These are phyloP conservation scores for Megacollybia marginata DNA, from an alignment of 768 basidiomycete species.

Conservation along the genomic window DNA sequence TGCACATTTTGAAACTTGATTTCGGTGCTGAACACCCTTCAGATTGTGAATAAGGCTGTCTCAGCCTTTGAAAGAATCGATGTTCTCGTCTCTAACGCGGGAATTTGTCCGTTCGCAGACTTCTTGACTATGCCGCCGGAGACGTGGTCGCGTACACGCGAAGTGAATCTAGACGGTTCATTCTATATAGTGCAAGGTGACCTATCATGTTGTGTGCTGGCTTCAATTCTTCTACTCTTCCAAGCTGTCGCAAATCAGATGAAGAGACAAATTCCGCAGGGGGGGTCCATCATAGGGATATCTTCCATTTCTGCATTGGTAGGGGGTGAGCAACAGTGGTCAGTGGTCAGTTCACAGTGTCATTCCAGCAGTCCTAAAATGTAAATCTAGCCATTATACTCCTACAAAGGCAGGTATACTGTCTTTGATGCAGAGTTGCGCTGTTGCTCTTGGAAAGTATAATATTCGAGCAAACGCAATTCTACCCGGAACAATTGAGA, in stretches of 20 bases:
- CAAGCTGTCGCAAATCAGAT: constrained; percentile 68
- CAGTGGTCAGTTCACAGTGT: constrained; percentile 39
- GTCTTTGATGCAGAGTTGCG: constrained; percentile 74
- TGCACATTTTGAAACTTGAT: constrained; percentile 2
- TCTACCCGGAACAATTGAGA: constrained; percentile 73
- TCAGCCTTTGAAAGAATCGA: constrained; percentile 59
- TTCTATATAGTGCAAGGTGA: constrained; percentile 65
- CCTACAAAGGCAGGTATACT: constrained; percentile 77
- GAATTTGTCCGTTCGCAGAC: constrained; percentile 74
- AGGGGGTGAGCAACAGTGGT: constrained; percentile 68
- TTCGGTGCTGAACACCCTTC: not conserved
- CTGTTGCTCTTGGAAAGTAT: constrained; percentile 70
- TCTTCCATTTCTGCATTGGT: constrained; percentile 77
- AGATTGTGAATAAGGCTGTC: constrained; percentile 60
- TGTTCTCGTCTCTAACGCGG: constrained; percentile 37
- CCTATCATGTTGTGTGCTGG: not conserved
- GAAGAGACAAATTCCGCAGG: constrained; percentile 59
- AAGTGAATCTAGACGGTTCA: constrained; percentile 66
- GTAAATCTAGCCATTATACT: constrained; percentile 48
- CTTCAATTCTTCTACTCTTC: constrained; percentile 3
- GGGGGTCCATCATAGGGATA: constrained; percentile 69
- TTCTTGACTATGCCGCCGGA: constrained; percentile 62
- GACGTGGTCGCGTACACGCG: constrained; percentile 57
- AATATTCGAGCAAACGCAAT: constrained; percentile 67
- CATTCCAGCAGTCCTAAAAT: not conserved